Conservation (phyloP, 2,329 filamentous ascomycete genomes). For the Neophaeococcomyces mojaviensis region DNA sequence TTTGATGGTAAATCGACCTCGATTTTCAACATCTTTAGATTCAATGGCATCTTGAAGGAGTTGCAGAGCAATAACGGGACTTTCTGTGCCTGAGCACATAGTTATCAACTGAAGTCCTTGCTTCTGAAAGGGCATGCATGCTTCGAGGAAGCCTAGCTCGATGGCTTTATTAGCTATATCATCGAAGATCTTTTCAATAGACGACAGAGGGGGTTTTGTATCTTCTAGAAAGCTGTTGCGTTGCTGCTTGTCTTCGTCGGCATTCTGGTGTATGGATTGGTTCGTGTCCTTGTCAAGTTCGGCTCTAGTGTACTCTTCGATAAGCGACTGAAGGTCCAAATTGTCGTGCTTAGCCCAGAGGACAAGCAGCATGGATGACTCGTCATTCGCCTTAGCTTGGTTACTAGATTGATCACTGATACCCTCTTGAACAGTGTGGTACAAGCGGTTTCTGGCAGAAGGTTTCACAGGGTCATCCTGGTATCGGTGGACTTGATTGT, state of each 20-base stretch:
- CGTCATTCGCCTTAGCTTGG: no score
- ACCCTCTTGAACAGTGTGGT: no score
- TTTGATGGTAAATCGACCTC: slow-evolving; percentile 34
- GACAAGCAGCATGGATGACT: no score
- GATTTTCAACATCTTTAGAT: slow-evolving; percentile 24
- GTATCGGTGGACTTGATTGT: no score
- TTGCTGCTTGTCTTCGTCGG: not conserved
- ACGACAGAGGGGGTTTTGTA: slow-evolving; percentile 35
- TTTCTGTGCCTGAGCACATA: slow-evolving; percentile 72
- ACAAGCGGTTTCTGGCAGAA: no score
- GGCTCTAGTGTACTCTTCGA: not conserved
- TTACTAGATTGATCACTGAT: no score
- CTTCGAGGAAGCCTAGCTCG: slow-evolving; percentile 25
- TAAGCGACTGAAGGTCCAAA: no score
- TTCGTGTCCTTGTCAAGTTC: not conserved
- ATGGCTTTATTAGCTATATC: slow-evolving; percentile 34
- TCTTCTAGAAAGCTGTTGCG: slow-evolving; percentile 9
- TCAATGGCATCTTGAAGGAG: slow-evolving; percentile 44
- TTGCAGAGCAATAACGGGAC: slow-evolving; percentile 59
- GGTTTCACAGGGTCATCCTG: no score
- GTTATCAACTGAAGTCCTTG: slow-evolving; percentile 53
- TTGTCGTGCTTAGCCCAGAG: no score
- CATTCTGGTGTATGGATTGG: not conserved
- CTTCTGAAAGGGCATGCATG: slow-evolving; percentile 29
- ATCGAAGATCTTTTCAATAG: slow-evolving; percentile 43